Evolutionary conservation across 2,329 filamentous ascomycete genomes (phyloP), one percentile per base, ranked within the genome.

Genomic region (Domatiomyces catenatus): DNA sequence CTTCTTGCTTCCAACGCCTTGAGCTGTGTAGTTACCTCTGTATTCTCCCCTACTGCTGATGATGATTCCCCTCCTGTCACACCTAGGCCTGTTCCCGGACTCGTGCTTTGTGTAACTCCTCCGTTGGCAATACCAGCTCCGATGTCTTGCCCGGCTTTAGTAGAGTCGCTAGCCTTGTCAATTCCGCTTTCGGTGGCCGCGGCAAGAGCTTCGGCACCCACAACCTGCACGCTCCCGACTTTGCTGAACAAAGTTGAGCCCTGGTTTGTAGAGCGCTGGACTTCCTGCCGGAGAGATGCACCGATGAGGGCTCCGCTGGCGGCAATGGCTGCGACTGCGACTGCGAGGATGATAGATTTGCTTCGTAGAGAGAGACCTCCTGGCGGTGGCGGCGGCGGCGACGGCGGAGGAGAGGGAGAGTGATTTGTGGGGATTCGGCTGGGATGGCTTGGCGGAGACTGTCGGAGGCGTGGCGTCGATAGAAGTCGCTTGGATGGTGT

Each of bases 251-350:
- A 39, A 39, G 32, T 39, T 12, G 32, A 39, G 32, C 32, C 32
- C 32, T 39, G 32, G 5, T 15, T 39, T 15, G 32, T 15, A 39
- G 32, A 39, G 10, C 32, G 32, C 15, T 39, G 32, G 10, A 39
- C 15, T 39, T 39, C 32, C 32, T 39, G 32, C 15, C 32, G 32
- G 10, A 56, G 32, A 26, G 52, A 52, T 2, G 56, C 56, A 4
- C 56, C 56, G 26, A 53, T 54, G 42, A 56, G 44, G 2, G 54
- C 56, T 12, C 56, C 56, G 1, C 49, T 53, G n/a, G 48, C 52
- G 3, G 52, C 54, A 49, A 55, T 58, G 8, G 50, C 52, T n/a
- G 52, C 52, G 18, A 58, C 44, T 5, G 50, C 50, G n/a, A 56
- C 47, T 17, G 56, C 52, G 36, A 53, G 56, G 44, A 56, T 46